Base-by-base conservation (phyloP, 345 rosid species). In the Lagerstroemia speciosa region DNA sequence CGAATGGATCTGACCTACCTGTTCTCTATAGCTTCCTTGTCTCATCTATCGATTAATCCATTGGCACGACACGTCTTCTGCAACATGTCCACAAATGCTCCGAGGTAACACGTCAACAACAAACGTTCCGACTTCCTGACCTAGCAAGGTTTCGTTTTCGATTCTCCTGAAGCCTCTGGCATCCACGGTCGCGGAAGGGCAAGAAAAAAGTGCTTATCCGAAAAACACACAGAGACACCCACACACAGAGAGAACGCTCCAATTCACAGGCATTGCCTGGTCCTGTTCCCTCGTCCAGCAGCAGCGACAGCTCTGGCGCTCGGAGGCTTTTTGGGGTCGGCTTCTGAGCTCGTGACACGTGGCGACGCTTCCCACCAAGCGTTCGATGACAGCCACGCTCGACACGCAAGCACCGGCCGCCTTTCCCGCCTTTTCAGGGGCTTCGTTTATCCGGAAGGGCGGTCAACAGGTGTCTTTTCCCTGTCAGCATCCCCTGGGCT, bases 241-340 rank as follows among this genome's bases (percentile, higher is more conserved):
- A 34, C 19, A 24, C 29, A 52, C n/a, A 0, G 11, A 27, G 15
- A 20, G 11, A 26, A 0, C 7, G 4, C 19, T 31, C 36, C 65
- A 9, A 6, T 40, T 46, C 38, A 0, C 48, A 34, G 50, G 19
- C 46, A 41, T 41, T 64, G 69, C 32, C 37, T 38, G 69, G 64
- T 43, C 60, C 63, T 53, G 83, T 78, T 77, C 80, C 87, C 89
- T 81, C 66, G 77, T 68, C 71, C 52, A 41, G n/a, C n/a, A 55
- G 69, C 82, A 75, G 41, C 5, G 5, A 14, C 16, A 66, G 15
- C 24, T 45, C 53, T 26, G 27, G 2, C 0, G 14, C 26, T 22
- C 36, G 24, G 20, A 17, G 3, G 6, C 66, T 32, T 34, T 20
- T 43, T 37, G 7, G 3, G 32, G 32, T 22, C 48, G 24, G 8